phyloP scores from a whole-genome alignment of 805 yeast species.

The Wickerhamomyces bovis region DNA sequence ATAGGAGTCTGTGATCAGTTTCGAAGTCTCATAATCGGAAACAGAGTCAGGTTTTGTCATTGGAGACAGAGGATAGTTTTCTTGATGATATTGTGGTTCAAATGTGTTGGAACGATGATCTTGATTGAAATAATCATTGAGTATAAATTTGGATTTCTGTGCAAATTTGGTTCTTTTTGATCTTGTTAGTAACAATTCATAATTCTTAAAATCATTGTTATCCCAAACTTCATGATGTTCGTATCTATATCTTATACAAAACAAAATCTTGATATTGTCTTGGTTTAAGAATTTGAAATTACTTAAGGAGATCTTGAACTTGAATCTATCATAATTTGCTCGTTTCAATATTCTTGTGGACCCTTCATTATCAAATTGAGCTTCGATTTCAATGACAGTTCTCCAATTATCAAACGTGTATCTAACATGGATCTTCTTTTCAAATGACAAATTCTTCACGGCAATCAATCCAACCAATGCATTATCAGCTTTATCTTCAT shows the following conservation, averaged over 20 bases:
- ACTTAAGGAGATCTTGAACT: conserved; percentile 52
- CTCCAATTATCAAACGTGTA: conserved; percentile 79
- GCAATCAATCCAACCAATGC: conserved; percentile 68
- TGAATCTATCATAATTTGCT: conserved; percentile 63
- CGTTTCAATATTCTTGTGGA: conserved; percentile 41
- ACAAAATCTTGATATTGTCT: conserved; percentile 25
- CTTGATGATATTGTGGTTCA: background rate
- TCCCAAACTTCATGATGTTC: conserved; percentile 68
- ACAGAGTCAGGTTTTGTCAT: background rate
- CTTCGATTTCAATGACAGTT: conserved; percentile 64
- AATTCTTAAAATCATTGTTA: conserved; percentile 58
- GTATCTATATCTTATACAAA: conserved; percentile 40
- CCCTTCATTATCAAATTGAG: conserved; percentile 49
- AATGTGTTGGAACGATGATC: background rate
- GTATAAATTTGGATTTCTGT: conserved; percentile 9
- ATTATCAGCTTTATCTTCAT: conserved; percentile 44
- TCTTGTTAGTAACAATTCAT: conserved; percentile 34
- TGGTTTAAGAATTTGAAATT: conserved; percentile 19
- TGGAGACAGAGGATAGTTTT: background rate
- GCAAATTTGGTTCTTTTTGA: conserved; percentile 3
- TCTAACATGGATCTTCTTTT: conserved; percentile 61
- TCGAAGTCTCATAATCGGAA: background rate
- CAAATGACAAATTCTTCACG: conserved; percentile 66
- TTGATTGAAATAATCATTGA: conserved; percentile 8
- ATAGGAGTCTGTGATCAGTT: conserved; percentile 7